Percentiles rank a stretch among this genome's conserved stretches.
phyloP scores from a whole-genome alignment of 2,329 filamentous ascomycete species.

The Stagonosporopsis chrysanthemi region DNA sequence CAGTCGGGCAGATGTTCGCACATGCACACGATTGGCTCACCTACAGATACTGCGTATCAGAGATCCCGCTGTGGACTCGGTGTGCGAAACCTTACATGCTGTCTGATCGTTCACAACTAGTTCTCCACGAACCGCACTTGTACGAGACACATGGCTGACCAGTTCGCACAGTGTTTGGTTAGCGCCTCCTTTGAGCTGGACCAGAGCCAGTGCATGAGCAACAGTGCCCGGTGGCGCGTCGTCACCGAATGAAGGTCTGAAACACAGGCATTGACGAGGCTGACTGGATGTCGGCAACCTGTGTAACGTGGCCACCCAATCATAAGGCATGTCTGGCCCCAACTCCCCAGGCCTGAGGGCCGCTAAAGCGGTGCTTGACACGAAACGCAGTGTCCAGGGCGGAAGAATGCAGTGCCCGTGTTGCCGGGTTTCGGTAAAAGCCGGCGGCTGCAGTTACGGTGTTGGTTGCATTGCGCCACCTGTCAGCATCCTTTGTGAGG shows the following conservation, averaged over 20 bases:
- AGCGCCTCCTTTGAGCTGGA: neutral
- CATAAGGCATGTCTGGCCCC: neutral
- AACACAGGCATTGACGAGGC: constrained; percentile 10
- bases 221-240: constrained; percentile 10
- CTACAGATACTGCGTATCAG: constrained; percentile 34
- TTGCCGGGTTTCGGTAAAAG: constrained; percentile 5
- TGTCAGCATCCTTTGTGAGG: neutral
- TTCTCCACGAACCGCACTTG: neutral
- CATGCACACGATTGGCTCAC: constrained; percentile 7
- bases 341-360: constrained; percentile 15
- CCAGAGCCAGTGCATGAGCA: constrained; percentile 6
- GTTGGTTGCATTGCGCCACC: constrained; percentile 10
- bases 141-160: constrained; percentile 2
- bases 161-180: constrained; percentile 9
- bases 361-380: constrained; percentile 12
- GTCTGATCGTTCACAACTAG: constrained; percentile 4
- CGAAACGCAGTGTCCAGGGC: constrained; percentile 11
- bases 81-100: constrained; percentile 12
- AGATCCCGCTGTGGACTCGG: constrained; percentile 26
- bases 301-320: constrained; percentile 4
- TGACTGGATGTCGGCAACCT: constrained; percentile 14
- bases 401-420: constrained; percentile 7
- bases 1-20: neutral
- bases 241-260: constrained; percentile 12
- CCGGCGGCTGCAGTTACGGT: constrained; percentile 4